A percentile compares a stretch with the other conserved stretches of the same genome.
Evolutionary conservation across 495 filamentous ascomycete genomes (phyloP).

Genomic region (Aspergillus panamensis): DNA sequence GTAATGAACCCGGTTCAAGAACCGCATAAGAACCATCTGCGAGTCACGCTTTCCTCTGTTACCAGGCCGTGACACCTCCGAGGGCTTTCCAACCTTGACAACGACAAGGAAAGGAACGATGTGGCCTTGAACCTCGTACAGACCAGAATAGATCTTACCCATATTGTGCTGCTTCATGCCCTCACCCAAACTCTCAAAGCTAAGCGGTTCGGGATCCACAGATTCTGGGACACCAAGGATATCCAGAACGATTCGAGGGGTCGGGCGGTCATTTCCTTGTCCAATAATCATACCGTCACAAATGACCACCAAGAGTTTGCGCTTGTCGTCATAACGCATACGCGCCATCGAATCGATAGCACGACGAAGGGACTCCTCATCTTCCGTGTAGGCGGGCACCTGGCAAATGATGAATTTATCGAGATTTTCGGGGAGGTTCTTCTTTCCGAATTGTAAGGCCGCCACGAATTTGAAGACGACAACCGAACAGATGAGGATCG

Average conservation of each 20-base stretch:
- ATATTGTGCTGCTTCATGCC: constrained; percentile 98
- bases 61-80: constrained; percentile 91
- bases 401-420: constrained; percentile 99
- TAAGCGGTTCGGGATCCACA: constrained; percentile 93
- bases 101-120: constrained; percentile 97
- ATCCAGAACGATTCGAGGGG: constrained; percentile 92
- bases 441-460: constrained; percentile 86
- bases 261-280: constrained; percentile 94
- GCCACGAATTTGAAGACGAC: constrained; percentile 97
- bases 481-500: constrained; percentile 72
- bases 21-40: constrained; percentile 96
- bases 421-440: constrained; percentile 88
- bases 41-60: constrained; percentile 99
- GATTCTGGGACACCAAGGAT: constrained; percentile 92
- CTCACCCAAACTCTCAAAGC: constrained; percentile 95
- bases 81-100: constrained; percentile 96
- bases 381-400: constrained; percentile 96
- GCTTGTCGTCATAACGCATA: constrained; percentile 97
- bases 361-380: constrained; percentile 93
- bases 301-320: constrained; percentile 88
- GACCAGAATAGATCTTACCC: constrained; percentile 95
- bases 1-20: constrained; percentile 97
- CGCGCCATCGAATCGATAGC: constrained; percentile 94
- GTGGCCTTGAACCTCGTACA: constrained; percentile 97
- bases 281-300: constrained; percentile 99